phyloP scores from a whole-genome alignment of 2,329 filamentous ascomycete species.

The Metarhizium humberi region DNA sequence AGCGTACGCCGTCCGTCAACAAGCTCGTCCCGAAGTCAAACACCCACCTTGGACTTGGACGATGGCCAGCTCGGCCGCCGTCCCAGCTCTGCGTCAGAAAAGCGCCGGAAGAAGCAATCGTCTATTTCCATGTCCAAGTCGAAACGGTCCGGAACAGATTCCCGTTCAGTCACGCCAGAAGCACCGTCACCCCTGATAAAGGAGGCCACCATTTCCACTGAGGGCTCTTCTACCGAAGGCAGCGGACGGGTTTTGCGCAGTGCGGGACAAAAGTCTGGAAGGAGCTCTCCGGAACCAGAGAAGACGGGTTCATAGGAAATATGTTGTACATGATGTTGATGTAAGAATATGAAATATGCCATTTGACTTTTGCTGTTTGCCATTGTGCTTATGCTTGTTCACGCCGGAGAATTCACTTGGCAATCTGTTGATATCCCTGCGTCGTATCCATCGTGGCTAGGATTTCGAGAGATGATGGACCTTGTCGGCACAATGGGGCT shows the following conservation, averaged over 20 bases:
- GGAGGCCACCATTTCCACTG: conserved; percentile 28
- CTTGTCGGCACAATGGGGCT: too few relatives aligned
- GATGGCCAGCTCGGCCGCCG: conserved; percentile 31
- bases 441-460: too few relatives aligned
- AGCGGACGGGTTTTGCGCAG: conserved; percentile 13
- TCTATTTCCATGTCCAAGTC: conserved; percentile 30
- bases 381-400: too few relatives aligned
- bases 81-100: conserved; percentile 39
- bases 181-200: conserved; percentile 42
- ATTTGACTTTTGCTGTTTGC: neutral
- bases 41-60: conserved; percentile 38
- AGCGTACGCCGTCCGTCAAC: conserved; percentile 44
- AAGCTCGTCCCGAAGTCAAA: conserved; percentile 40
- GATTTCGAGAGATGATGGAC: too few relatives aligned
- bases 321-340: neutral
- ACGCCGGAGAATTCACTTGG: too few relatives aligned
- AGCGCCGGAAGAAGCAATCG: conserved; percentile 38
- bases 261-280: conserved; percentile 7
- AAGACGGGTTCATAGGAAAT: neutral
- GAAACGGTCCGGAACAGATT: conserved; percentile 36
- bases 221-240: conserved; percentile 13
- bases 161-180: conserved; percentile 45
- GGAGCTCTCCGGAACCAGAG: neutral
- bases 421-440: too few relatives aligned
- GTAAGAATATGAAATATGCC: neutral